These are phyloP conservation scores for Ambrosiella xylebori DNA, from an alignment of 2,329 filamentous ascomycete species.

Conservation along the genomic window DNA sequence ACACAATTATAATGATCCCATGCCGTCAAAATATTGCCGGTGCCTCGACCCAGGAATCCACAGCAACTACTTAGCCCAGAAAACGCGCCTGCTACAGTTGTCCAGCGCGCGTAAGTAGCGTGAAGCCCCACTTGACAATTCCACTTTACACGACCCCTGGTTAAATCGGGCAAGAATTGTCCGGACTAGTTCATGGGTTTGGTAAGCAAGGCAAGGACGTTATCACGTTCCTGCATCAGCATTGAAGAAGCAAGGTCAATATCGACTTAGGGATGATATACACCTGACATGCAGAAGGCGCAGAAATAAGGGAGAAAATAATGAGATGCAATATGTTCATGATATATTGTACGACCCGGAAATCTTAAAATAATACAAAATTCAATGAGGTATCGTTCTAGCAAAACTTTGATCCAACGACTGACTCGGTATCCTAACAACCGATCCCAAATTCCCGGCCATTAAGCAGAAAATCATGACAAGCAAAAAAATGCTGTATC, in stretches of 20 bases:
- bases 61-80: background rate
- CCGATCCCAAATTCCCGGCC: no score
- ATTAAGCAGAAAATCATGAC: background rate
- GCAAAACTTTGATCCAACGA: no score
- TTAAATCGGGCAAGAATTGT: background rate
- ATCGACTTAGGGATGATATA: background rate
- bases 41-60: background rate
- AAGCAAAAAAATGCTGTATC: background rate
- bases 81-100: constrained; percentile 3
- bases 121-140: constrained; percentile 3
- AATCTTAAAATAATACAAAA: no score
- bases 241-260: background rate
- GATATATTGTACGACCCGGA: no score
- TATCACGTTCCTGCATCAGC: no score
- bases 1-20: no score
- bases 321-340: no score
- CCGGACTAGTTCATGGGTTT: background rate
- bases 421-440: no score
- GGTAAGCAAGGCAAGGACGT: background rate
- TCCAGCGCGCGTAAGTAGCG: background rate
- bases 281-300: background rate
- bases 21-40: background rate
- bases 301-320: no score
- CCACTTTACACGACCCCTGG: constrained; percentile 12
- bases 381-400: no score